Percentiles rank a stretch among this genome's conserved stretches.
Conservation (phyloP, 1,284 basidiomycete genomes). For the Phlebopus sp. region DNA sequence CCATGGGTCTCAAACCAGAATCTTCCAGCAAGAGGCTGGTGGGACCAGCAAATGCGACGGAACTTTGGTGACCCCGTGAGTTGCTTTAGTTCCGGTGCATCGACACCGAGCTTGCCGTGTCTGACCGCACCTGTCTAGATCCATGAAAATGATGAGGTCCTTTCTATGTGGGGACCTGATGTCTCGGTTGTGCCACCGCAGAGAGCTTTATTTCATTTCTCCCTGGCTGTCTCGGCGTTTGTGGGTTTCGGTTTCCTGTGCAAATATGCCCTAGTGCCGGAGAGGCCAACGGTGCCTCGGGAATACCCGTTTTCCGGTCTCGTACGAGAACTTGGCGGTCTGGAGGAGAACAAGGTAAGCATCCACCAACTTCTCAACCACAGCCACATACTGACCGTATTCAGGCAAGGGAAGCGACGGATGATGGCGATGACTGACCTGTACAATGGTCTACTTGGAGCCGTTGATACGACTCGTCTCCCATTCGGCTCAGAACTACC, state of each 20-base stretch:
- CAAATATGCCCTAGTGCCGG: conserved; percentile 52
- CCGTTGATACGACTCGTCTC: conserved; percentile 4
- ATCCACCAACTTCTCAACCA: not conserved
- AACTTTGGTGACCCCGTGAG: conserved; percentile 84
- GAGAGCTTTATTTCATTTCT: conserved; percentile 61
- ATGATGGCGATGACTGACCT: conserved; percentile 23
- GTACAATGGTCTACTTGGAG: conserved; percentile 13
- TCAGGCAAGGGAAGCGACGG: conserved; percentile 31
- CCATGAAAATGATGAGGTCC: conserved; percentile 80
- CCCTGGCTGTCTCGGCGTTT: conserved; percentile 59
- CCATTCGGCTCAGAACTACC: not conserved
- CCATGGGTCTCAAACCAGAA: conserved; percentile 69
- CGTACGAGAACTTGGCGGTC: conserved; percentile 68
- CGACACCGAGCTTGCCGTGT: not conserved
- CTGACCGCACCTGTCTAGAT: conserved; percentile 46
- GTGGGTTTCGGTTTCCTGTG: conserved; percentile 54
- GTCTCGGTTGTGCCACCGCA: conserved; percentile 55
- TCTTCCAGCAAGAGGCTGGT: conserved; percentile 74
- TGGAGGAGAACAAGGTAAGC: conserved; percentile 69
- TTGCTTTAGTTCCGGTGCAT: conserved; percentile 16
- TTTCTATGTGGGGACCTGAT: conserved; percentile 90
- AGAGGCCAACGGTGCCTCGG: conserved; percentile 60
- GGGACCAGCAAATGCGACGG: conserved; percentile 77
- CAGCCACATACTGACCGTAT: conserved; percentile 6
- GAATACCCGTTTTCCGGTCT: conserved; percentile 74